Evolutionary conservation across 768 basidiomycete genomes (phyloP), one percentile per base, ranked within the genome.

Genomic region (Lepiota brunneoincarnata): DNA sequence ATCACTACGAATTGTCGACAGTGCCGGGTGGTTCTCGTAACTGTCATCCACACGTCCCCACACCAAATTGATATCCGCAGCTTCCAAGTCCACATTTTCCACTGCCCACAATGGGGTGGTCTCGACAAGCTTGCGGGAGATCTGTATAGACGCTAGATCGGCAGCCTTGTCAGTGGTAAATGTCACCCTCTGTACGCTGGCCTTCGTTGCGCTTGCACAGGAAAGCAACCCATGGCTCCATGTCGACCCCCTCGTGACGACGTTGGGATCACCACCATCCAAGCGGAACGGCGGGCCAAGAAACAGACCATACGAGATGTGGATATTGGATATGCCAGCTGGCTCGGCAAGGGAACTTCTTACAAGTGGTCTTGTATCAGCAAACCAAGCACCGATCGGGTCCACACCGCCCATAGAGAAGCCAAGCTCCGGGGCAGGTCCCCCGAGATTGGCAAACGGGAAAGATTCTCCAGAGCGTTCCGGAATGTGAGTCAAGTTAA

Each of bases 201-300:
- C 44, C 12, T 28, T 36, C 14, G 44, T 63, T 2, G 49, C 53
- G n/a, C 62, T 61, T 10, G 62, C 58, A 21, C 64, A 65, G 5
- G 23, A 39, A 14, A 58, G 58, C 17, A 62, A 9, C 5, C 51
- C 55, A n/a, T 64, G 64, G 17, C 41, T 49, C 62, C 62, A 64
- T 5, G 46, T 61, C 14, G 60, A 64, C 14, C 58, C 58, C 2
- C 36, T 45, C 2, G 17, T 54, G 9, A 50, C 48, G 9, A 54
- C 2, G 11, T 26, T 41, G 1, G 51, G 44, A 40, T 64, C 62
- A 2, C 64, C 64, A 36, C 62, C 64, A n/a, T 64, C 64, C 2
- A 59, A 51, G 4, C 64, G 58, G 36, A 49, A 52, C 6, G 62
- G 57, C 2, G 64, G 61, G 1, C 51, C 64, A 5, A 61, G 23